A percentile compares a stretch with the other conserved stretches of the same genome.
Evolutionary conservation across 2,329 filamentous ascomycete species (phyloP).

Genomic region (Beauveria brongniartii): DNA sequence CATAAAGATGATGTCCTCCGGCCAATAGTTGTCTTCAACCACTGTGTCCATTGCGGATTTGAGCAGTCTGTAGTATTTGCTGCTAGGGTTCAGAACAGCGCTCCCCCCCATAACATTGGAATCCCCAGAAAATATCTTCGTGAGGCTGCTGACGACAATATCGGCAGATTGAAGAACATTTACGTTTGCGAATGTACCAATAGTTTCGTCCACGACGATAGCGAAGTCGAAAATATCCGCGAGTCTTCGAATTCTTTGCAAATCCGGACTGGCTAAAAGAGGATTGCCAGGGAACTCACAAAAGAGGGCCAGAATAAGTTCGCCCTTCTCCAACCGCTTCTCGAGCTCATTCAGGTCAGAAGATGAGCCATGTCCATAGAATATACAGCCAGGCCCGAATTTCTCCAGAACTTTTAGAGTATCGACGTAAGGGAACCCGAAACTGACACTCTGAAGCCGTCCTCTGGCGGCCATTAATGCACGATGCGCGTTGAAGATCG

Average conservation of each 20-base stretch:
- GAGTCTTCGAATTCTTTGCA: constrained; percentile 69
- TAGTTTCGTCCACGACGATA: constrained; percentile 89
- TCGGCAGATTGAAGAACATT: constrained; percentile 86
- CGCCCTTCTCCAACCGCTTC: constrained; percentile 57
- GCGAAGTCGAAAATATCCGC: constrained; percentile 82
- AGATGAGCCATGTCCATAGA: constrained; percentile 74
- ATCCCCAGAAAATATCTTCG: constrained; percentile 95
- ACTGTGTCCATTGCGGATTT: constrained; percentile 56
- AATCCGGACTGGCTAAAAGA: constrained; percentile 74
- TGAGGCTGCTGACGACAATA: constrained; percentile 87
- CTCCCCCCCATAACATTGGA: constrained; percentile 97
- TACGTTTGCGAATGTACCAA: constrained; percentile 93
- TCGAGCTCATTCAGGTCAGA: constrained; percentile 82
- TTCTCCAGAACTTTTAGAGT: constrained; percentile 93
- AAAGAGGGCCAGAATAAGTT: constrained; percentile 75
- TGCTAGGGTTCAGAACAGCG: constrained; percentile 53
- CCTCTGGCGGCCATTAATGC: constrained; percentile 59
- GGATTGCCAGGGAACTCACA: constrained; percentile 96
- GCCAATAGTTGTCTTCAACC: constrained; percentile 89
- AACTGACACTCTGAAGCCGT: constrained; percentile 70
- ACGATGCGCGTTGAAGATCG: constrained; percentile 84
- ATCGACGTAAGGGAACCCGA: constrained; percentile 96
- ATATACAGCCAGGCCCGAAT: constrained; percentile 80
- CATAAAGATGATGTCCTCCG: constrained; percentile 88
- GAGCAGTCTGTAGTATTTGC: constrained; percentile 62